phyloP scores from a whole-genome alignment of 768 basidiomycete species.

The Tylopilus felleus region DNA sequence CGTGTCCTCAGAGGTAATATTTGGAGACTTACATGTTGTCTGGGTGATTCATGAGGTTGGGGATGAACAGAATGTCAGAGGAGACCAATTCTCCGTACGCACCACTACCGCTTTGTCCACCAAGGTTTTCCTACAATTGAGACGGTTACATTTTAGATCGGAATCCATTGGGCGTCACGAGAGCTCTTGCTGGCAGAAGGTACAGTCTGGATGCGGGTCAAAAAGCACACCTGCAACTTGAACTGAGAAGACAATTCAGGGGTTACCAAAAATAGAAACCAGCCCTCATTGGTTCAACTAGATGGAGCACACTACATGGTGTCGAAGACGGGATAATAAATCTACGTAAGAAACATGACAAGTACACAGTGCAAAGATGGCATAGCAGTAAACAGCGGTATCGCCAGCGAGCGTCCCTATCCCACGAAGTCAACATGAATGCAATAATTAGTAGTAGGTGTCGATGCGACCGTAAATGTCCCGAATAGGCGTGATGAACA shows the following conservation, averaged over 20 bases:
- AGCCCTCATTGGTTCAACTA: too few species aligned
- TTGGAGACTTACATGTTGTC: slow-evolving; percentile 51
- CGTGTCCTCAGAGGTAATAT: background rate
- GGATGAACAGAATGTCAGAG: slow-evolving; percentile 1
- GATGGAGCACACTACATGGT: too few species aligned
- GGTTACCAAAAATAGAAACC: slow-evolving; percentile 14
- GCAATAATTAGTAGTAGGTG: slow-evolving; percentile 26
- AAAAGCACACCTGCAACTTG: background rate
- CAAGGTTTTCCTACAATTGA: slow-evolving; percentile 65
- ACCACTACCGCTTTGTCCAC: slow-evolving; percentile 85
- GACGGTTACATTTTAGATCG: slow-evolving; percentile 75
- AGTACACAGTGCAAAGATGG: slow-evolving; percentile 28
- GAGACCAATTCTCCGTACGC: slow-evolving; percentile 29
- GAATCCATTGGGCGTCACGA: slow-evolving; percentile 52
- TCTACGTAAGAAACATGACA: slow-evolving; percentile 20
- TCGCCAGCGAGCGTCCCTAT: slow-evolving; percentile 26
- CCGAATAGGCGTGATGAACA: slow-evolving; percentile 13
- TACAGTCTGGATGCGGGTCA: background rate
- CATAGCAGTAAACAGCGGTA: slow-evolving; percentile 19
- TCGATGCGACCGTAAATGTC: slow-evolving; percentile 15
- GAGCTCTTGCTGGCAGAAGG: background rate
- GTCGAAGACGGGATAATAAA: background rate
- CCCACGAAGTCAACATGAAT: slow-evolving; percentile 29
- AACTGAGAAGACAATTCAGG: background rate
- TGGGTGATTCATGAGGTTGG: slow-evolving; percentile 23